These are phyloP conservation scores for Suhomyces kunorum DNA, from an alignment of 1,139 yeast genomes.

Conservation along the genomic window DNA sequence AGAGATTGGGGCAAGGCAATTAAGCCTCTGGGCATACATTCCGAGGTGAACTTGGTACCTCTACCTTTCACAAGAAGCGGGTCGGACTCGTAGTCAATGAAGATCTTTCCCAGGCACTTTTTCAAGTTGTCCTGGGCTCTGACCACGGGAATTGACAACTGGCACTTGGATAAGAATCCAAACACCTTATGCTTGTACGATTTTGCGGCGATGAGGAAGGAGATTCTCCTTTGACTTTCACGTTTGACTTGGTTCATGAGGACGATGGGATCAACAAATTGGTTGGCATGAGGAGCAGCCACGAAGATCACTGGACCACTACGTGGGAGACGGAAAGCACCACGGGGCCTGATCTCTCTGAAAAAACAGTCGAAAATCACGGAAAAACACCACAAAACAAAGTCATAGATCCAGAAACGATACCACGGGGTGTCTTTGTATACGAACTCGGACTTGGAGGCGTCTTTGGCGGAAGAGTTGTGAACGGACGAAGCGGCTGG, in stretches of 20 bases:
- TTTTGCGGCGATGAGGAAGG: slow-evolving; percentile 84
- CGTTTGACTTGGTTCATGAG: slow-evolving; percentile 78
- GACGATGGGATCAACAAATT: slow-evolving; percentile 88
- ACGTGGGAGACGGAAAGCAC: slow-evolving; percentile 83
- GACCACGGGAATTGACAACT: slow-evolving; percentile 83
- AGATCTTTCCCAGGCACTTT: slow-evolving; percentile 61
- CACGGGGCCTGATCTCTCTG: slow-evolving; percentile 86
- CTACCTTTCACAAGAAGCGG: slow-evolving; percentile 59
- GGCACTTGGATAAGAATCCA: slow-evolving; percentile 74
- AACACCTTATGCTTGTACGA: slow-evolving; percentile 68
- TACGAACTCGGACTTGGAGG: neutral
- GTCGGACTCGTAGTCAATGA: slow-evolving; percentile 46
- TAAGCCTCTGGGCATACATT: slow-evolving; percentile 67
- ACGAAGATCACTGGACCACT: slow-evolving; percentile 89
- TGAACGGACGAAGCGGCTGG: no score
- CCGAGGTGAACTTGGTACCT: slow-evolving; percentile 67
- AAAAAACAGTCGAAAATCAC: slow-evolving; percentile 63
- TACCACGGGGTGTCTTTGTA: slow-evolving; percentile 28
- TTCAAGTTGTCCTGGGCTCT: slow-evolving; percentile 85
- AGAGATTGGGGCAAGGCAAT: slow-evolving; percentile 76
- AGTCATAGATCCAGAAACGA: slow-evolving; percentile 47
- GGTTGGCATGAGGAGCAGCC: slow-evolving; percentile 98
- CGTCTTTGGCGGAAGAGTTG: neutral
- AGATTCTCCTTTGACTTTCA: slow-evolving; percentile 71
- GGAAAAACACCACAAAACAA: slow-evolving; percentile 49